Base-by-base conservation (phyloP, 768 basidiomycete species). In the Amanita fuliginea region DNA sequence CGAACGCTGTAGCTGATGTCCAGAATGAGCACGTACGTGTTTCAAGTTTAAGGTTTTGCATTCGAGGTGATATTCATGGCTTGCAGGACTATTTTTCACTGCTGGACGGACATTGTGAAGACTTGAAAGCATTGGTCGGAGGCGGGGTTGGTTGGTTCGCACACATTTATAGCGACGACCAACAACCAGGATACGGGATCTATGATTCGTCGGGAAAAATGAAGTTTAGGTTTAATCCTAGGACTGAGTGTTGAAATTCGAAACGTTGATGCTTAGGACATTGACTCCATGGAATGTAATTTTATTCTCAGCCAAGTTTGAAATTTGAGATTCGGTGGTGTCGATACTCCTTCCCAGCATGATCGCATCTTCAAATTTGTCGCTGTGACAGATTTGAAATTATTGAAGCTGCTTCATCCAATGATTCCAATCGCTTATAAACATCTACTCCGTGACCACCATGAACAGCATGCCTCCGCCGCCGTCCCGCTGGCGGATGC, bases 81-180 rank as follows among this genome's bases (percentile, higher is more conserved):
- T 26, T 37, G 2, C 14, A 44, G 52, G 70, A 64, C 46, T 83
- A 81, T 54, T 81, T 66, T 52, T 55, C 57, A 3, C 55, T 83
- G 10, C 70, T 83, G 14, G 79, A 83, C 53, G 52, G 60, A 1
- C 70, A 78, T 46, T 83, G 80, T 54, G 53, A 61, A 37, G 65
- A 71, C 52, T 61, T 83, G 46, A 83, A 83, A 60, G 50, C 53
- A 0, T 71, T 71, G 13, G 60, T 62, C 8, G 69, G 69, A 0
- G 78, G 80, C 4, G 78, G 78, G 33, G 60, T 82, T 14, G 78
- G 79, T 2, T 83, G 80, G 81, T 83, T 83, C 55, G 77, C 77
- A 16, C 80, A 83, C 56, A 74, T 81, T 45, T 82, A 81, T 54
- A 71, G 70, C 9, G 81, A 81, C 57, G 52, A 63, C 44, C 67